These are phyloP conservation scores for Coccinonectria pachysandricola DNA, from an alignment of 2,329 filamentous ascomycete genomes.

Conservation along the genomic window DNA sequence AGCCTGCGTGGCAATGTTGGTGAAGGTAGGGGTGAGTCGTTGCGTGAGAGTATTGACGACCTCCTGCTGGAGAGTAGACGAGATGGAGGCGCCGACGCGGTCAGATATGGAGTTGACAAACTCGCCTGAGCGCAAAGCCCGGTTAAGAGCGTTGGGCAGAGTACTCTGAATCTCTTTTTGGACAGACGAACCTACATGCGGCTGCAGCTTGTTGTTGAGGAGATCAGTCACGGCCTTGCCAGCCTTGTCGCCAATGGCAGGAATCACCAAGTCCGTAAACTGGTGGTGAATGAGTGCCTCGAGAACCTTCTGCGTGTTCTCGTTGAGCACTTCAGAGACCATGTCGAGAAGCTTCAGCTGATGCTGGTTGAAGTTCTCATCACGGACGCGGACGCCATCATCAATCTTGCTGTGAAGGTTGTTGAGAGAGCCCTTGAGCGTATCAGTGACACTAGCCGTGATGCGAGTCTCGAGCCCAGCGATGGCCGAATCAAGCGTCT, in stretches of 20 bases:
- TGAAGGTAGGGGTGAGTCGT: conserved; percentile 56
- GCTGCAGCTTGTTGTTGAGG: conserved; percentile 56
- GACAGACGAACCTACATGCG: conserved; percentile 54
- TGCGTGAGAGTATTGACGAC: conserved; percentile 51
- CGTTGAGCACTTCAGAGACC: conserved; percentile 50
- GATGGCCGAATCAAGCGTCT: conserved; percentile 44
- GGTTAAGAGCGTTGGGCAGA: conserved; percentile 52
- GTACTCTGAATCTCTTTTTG: conserved; percentile 63
- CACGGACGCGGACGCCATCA: conserved; percentile 50
- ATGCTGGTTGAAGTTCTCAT: conserved; percentile 41
- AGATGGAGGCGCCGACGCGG: conserved; percentile 56
- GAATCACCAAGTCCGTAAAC: conserved; percentile 66
- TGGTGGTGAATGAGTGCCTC: conserved; percentile 65
- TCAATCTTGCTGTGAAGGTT: conserved; percentile 53
- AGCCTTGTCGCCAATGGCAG: conserved; percentile 59
- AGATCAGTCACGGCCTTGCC: conserved; percentile 60
- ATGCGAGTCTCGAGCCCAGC: conserved; percentile 43
- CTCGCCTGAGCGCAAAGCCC: conserved; percentile 57
- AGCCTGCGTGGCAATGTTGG: conserved; percentile 52
- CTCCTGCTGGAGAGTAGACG: conserved; percentile 58
- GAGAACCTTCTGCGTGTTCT: conserved; percentile 61
- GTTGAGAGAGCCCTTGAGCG: conserved; percentile 47
- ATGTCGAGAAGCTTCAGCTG: conserved; percentile 46
- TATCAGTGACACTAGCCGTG: conserved; percentile 35
- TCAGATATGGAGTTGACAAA: conserved; percentile 61